phyloP scores from a whole-genome alignment of 768 basidiomycete species.

The Pleurotus eryngii region DNA sequence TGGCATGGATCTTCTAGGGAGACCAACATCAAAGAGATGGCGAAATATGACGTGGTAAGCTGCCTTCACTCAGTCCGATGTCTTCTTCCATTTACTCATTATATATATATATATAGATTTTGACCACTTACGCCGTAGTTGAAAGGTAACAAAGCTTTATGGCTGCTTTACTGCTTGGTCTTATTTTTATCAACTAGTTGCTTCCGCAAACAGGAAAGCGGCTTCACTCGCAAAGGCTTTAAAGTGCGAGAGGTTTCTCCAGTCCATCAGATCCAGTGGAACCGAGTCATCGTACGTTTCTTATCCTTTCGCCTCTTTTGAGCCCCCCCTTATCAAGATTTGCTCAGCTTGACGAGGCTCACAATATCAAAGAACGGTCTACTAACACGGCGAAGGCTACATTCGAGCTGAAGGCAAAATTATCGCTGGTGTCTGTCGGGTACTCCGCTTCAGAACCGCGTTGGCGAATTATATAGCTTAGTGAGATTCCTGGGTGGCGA shows the following conservation, averaged over 20 bases:
- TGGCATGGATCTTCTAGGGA: constrained; percentile 87
- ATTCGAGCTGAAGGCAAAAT: constrained; percentile 75
- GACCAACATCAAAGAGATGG: constrained; percentile 60
- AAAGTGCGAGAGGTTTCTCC: constrained; percentile 88
- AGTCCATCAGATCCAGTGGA: constrained; percentile 83
- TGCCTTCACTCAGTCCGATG: not conserved
- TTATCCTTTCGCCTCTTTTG: not conserved
- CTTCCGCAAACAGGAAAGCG: constrained; percentile 89
- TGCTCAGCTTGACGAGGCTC: constrained; percentile 85
- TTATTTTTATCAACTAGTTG: constrained; percentile 40
- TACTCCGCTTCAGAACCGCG: constrained; percentile 94
- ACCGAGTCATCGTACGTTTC: constrained; percentile 65
- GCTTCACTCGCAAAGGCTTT: constrained; percentile 82
- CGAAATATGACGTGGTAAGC: constrained; percentile 85
- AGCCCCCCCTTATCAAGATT: not conserved
- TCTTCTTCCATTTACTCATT: not conserved
- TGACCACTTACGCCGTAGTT: constrained; percentile 85
- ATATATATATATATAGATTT: constrained; percentile 41
- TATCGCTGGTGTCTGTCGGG: constrained; percentile 96
- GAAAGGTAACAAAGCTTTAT: constrained; percentile 44
- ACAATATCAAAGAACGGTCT: constrained; percentile 94
- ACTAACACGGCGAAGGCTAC: constrained; percentile 98
- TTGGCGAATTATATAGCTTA: constrained; percentile 97
- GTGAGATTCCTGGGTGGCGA: constrained; percentile 91
- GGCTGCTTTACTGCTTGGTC: not conserved